A percentile compares a stretch with the other conserved stretches of the same genome.
Evolutionary conservation across 257 asterid species (phyloP).

Genomic region (Leptodermis oblonga): DNA sequence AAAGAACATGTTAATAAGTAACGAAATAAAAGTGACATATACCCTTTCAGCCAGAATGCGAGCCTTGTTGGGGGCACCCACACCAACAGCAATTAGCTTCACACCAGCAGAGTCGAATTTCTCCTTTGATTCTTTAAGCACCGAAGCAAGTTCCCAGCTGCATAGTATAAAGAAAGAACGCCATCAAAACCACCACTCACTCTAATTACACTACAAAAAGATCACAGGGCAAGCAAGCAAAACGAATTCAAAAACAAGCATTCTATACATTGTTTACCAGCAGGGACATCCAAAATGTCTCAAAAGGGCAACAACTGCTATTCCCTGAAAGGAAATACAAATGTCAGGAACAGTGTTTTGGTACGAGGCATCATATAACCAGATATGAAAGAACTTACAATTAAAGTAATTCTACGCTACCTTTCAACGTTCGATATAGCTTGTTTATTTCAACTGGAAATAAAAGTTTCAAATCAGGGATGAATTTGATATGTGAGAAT

Average conservation of each 20-base stretch:
- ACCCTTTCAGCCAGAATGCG: slow-evolving; percentile 81
- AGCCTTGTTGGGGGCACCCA: slow-evolving; percentile 85
- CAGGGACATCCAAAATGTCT: slow-evolving; percentile 94
- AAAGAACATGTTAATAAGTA: neutral
- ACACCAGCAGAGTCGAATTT: slow-evolving; percentile 74
- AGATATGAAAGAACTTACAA: neutral
- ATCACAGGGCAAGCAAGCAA: neutral
- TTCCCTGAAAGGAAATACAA: slow-evolving; percentile 43
- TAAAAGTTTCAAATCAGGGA: neutral
- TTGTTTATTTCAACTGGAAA: neutral
- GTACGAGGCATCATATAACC: neutral
- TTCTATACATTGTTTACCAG: slow-evolving; percentile 42
- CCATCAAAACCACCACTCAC: neutral
- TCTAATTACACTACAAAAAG: neutral
- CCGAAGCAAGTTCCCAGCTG: slow-evolving; percentile 88
- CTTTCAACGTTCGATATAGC: neutral
- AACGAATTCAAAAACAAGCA: neutral
- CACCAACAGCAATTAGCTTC: slow-evolving; percentile 82
- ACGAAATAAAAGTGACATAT: slow-evolving; percentile 10
- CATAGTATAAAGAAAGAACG: slow-evolving; percentile 9
- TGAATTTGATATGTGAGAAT: neutral
- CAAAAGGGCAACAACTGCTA: slow-evolving; percentile 84
- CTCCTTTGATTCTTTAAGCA: slow-evolving; percentile 59
- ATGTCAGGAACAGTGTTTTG: neutral
- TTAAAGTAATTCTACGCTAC: neutral